A percentile compares a stretch with the other conserved stretches of the same genome.
phyloP scores from a whole-genome alignment of 2,329 filamentous ascomycete genomes.

The Arachnopeziza araneosa region DNA sequence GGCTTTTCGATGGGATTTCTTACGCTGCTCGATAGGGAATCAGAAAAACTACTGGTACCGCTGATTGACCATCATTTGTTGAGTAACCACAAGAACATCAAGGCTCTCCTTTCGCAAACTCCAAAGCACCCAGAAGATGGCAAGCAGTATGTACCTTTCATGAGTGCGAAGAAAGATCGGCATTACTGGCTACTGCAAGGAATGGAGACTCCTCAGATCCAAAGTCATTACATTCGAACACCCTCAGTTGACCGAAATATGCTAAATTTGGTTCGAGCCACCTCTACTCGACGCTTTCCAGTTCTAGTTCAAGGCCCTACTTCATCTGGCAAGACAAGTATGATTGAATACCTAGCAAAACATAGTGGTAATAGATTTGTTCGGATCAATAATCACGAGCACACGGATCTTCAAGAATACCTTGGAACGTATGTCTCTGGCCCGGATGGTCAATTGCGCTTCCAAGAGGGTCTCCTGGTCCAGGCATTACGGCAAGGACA shows the following conservation, averaged over 20 bases:
- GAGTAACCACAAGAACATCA: slow-evolving; percentile 60
- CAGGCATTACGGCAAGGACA: slow-evolving; percentile 88
- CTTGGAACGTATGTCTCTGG: slow-evolving; percentile 90
- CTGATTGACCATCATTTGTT: slow-evolving; percentile 78
- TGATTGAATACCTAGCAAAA: slow-evolving; percentile 98
- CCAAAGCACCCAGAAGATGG: slow-evolving; percentile 74
- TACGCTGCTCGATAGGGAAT: slow-evolving; percentile 77
- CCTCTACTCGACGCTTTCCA: slow-evolving; percentile 86
- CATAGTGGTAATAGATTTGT: slow-evolving; percentile 96
- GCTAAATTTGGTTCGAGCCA: slow-evolving; percentile 87
- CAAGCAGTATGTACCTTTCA: slow-evolving; percentile 73
- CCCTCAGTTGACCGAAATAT: slow-evolving; percentile 93
- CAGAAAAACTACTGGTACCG: slow-evolving; percentile 72
- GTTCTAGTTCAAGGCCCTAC: slow-evolving; percentile 95
- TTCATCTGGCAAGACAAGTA: slow-evolving; percentile 96
- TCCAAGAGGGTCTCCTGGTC: slow-evolving; percentile 90
- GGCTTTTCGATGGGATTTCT: slow-evolving; percentile 98
- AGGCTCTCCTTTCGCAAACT: slow-evolving; percentile 70
- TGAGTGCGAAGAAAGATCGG: slow-evolving; percentile 54
- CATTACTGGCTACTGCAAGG: slow-evolving; percentile 91
- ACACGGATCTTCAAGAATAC: slow-evolving; percentile 97
- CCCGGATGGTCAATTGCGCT: slow-evolving; percentile 75
- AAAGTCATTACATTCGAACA: slow-evolving; percentile 92
- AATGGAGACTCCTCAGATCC: slow-evolving; percentile 56
- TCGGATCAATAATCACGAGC: slow-evolving; percentile 98